Evolutionary conservation across 495 filamentous ascomycete genomes (phyloP), one percentile per base, ranked within the genome.

Genomic region (Parmelia sp.): DNA sequence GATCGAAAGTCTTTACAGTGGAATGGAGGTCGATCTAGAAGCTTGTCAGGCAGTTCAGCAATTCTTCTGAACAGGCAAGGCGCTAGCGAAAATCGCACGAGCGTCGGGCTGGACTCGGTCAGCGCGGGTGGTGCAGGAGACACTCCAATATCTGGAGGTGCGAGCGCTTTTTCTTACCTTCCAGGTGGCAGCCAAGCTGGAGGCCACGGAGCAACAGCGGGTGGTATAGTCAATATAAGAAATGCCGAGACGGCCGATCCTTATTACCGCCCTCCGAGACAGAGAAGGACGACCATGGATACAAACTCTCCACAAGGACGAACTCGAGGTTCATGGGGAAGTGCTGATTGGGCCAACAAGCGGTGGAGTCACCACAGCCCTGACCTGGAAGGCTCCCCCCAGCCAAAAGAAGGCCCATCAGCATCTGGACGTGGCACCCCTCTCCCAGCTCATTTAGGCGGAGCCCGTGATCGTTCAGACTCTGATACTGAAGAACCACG

Each of bases 241-340:
- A 70, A 61, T 36, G 49, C 70, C 23, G 81, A 81, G 65, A 78
- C 80, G 2, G 77, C 83, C 23, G 89, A 89, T 70, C 88, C 88
- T 0, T 96, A 91, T 70, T 96, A 95, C 69, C 88, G 92, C 10
- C 90, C 91, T 11, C 92, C 92, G 10, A 78, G 92, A 63, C 80
- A 85, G 49, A 81, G 87, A 42, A 81, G 86, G 61, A 78, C 76
- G 47, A 86, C 83, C 12, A 68, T 80, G 4, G 88, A 90, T 40
- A 70, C 76, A 33, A 55, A 63, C n/a, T 74, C 60, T 53, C 79
- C 64, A 67, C 74, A 61, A 73, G 71, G 65, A 66, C 74, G 64
- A 68, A 82, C 65, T 66, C 72, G 73, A 71, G 78, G 73, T 23
- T 84, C 85, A 0, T 78, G 79, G 71, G 75, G 70, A 35, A 84